Evolutionary conservation across 768 basidiomycete genomes (phyloP).

Genomic region (Hericium coralloides): DNA sequence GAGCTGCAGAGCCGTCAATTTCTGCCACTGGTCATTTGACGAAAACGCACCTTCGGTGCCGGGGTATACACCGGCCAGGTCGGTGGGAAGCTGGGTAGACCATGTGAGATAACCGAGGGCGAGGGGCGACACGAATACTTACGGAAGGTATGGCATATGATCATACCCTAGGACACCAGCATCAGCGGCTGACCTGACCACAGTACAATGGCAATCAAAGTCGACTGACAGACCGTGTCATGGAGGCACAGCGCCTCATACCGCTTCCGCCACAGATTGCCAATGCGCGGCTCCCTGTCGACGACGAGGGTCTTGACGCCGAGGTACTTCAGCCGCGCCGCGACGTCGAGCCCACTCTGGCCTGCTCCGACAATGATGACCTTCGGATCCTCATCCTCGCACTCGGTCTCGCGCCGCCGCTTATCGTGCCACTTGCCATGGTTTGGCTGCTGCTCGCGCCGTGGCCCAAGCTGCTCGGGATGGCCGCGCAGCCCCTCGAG

Average conservation of each 20-base stretch:
- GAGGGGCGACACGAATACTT: neutral
- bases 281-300: constrained; percentile 53
- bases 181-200: neutral
- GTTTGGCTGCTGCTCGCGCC: constrained; percentile 25
- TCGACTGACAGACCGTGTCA: constrained; percentile 52
- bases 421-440: constrained; percentile 35
- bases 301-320: constrained; percentile 44
- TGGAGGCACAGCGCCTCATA: constrained; percentile 63
- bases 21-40: neutral
- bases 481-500: constrained; percentile 40
- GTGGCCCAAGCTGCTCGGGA: constrained; percentile 30
- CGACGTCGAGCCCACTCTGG: constrained; percentile 46
- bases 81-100: constrained; percentile 21
- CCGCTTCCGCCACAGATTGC: constrained; percentile 58
- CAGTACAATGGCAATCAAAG: constrained; percentile 5
- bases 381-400: constrained; percentile 35
- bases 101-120: neutral
- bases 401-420: constrained; percentile 27
- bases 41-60: constrained; percentile 20
- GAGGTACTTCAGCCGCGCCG: constrained; percentile 49
- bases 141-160: constrained; percentile 40
- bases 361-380: constrained; percentile 46
- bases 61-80: constrained; percentile 23
- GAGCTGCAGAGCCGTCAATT: constrained; percentile 26
- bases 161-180: constrained; percentile 33